Base-by-base conservation (phyloP, 441 rosid genomes). In the Populus hybrid region DNA sequence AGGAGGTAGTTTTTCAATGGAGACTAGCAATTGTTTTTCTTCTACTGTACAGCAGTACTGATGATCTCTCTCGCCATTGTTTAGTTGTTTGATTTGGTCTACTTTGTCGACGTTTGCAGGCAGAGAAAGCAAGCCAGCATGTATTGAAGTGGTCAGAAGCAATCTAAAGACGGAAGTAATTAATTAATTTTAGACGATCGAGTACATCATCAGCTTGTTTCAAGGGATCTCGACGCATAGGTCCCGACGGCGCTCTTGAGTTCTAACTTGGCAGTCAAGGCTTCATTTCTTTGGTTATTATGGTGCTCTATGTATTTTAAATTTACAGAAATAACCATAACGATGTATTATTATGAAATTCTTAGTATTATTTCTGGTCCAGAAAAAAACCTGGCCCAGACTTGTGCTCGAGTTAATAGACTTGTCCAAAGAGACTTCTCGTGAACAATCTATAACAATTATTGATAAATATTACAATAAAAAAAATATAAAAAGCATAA, bases 71-170 rank as follows among this genome's bases (percentile, higher is more conserved):
- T 67, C 32, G 16, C 4, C 40, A 8, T 28, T 24, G 34, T 11
- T 9, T 46, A 40, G 6, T 24, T 1, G 5, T 24, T 2, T 11
- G 70, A 68, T 35, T 77, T 64, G 14, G 70, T 50, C 6, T 53
- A 18, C 6, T 68, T 50, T 12, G 7, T 59, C 18, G 70, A 7
- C 4, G 69, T 34, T 46, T 82, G 81, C 87, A 92, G 95, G 97
- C 98, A 53, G 86, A 87, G 71, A 90, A 82, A 76, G 94, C 94
- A 71, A 76, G 67, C 74, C 24, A 65, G 69, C 97, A 88, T 72
- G 84, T 92, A n/a, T 71, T 72, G 76, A 86, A 87, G 75, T 94
- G 91, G 98, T 82, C 93, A 9, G 83, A 78, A 72, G 83, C 75
- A 9, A 76, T 73, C 64, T 78, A 76, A 84, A 35, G 35, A 73